Evolutionary conservation across 2,329 filamentous ascomycete species (phyloP).

Genomic region (Colletotrichum sp.): DNA sequence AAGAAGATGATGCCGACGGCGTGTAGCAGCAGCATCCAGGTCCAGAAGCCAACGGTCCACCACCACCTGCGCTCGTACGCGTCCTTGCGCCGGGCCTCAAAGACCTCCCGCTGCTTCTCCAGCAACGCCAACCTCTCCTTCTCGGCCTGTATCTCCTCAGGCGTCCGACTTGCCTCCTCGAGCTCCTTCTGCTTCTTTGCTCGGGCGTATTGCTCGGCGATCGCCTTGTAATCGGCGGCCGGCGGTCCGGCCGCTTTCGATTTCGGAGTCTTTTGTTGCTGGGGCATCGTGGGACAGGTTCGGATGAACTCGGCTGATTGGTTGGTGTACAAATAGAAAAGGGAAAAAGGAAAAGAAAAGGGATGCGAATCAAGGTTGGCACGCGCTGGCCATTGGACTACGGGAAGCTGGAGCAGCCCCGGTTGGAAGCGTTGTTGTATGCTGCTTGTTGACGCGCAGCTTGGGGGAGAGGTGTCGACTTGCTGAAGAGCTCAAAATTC

Average conservation of each 20-base stretch:
- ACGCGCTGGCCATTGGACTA: slow-evolving; percentile 16
- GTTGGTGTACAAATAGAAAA: slow-evolving; percentile 14
- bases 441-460: not conserved
- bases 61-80: slow-evolving; percentile 58
- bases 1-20: slow-evolving; percentile 86
- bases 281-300: slow-evolving; percentile 11
- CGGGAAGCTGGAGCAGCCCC: slow-evolving; percentile 9
- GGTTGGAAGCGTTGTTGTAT: not conserved
- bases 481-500: slow-evolving; percentile 17
- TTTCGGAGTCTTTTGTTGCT: slow-evolving; percentile 12
- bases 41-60: slow-evolving; percentile 71
- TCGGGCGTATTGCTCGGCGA: slow-evolving; percentile 58
- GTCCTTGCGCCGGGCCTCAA: slow-evolving; percentile 53
- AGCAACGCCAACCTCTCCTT: slow-evolving; percentile 40
- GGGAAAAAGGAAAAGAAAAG: slow-evolving; percentile 2
- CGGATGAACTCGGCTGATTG: not conserved
- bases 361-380: slow-evolving; percentile 8
- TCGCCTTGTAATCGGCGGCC: slow-evolving; percentile 54
- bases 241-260: slow-evolving; percentile 1
- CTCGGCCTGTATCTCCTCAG: slow-evolving; percentile 24
- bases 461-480: not conserved
- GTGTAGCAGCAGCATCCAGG: slow-evolving; percentile 76
- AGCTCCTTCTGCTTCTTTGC: slow-evolving; percentile 55
- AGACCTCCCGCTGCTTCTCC: slow-evolving; percentile 48
- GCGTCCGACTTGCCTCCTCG: slow-evolving; percentile 40